A percentile compares a stretch with the other conserved stretches of the same genome.
phyloP scores from a whole-genome alignment of 1,284 basidiomycete genomes.

The Trichosporon faecale region DNA sequence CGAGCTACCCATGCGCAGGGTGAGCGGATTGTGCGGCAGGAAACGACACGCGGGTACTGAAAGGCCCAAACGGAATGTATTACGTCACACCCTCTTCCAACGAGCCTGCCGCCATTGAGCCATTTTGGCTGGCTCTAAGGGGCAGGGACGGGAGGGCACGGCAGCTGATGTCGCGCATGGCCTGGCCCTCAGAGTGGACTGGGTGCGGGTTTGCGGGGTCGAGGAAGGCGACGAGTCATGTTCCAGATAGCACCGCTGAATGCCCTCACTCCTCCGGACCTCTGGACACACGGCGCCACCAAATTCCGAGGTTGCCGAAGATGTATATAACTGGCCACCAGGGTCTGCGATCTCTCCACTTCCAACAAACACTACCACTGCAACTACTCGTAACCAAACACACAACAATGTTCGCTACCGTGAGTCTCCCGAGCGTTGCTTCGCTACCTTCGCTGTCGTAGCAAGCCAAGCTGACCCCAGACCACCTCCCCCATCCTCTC shows the following conservation, averaged over 20 bases:
- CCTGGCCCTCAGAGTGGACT: conserved; percentile 4
- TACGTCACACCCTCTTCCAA: background rate
- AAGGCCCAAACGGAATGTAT: background rate
- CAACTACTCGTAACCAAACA: background rate
- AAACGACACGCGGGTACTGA: background rate
- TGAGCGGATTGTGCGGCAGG: background rate
- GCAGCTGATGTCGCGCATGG: background rate
- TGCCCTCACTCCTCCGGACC: background rate
- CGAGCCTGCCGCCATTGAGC: background rate
- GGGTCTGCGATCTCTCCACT: background rate
- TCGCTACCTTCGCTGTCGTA: background rate
- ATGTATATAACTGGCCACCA: background rate
- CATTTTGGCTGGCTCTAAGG: background rate
- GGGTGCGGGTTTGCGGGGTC: background rate
- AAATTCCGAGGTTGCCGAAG: background rate
- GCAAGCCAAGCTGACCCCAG: background rate
- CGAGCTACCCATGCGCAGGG: background rate
- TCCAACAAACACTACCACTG: background rate
- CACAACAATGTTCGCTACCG: conserved; percentile 1
- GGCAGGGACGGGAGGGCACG: background rate
- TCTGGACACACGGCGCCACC: background rate
- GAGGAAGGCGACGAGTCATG: background rate
- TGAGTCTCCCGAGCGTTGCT: background rate
- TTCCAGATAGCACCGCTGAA: background rate
- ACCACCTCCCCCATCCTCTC: conserved; percentile 2